These are phyloP conservation scores for Letharia columbiana DNA, from an alignment of 495 filamentous ascomycete genomes.

Conservation along the genomic window DNA sequence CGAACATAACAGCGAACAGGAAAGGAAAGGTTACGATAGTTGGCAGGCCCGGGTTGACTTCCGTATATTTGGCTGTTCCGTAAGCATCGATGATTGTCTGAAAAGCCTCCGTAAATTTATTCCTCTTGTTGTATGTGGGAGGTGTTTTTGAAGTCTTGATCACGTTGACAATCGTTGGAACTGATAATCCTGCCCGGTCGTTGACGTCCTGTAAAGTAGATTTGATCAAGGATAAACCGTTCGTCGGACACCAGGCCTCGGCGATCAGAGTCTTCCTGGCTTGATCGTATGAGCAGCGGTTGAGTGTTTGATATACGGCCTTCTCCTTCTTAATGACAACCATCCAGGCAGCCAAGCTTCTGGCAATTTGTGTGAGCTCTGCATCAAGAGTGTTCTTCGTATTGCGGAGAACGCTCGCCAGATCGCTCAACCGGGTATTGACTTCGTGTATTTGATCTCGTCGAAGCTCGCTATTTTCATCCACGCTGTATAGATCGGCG, in stretches of 20 bases:
- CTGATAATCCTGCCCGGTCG: constrained; percentile 84
- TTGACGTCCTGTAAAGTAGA: constrained; percentile 96
- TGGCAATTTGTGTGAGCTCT: constrained; percentile 85
- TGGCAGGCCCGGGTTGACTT: constrained; percentile 92
- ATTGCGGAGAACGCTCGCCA: constrained; percentile 83
- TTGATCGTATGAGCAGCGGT: constrained; percentile 92
- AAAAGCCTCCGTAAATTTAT: constrained; percentile 96
- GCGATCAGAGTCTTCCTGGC: constrained; percentile 93
- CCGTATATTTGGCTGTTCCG: constrained; percentile 90
- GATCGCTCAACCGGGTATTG: constrained; percentile 81
- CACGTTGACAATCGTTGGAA: constrained; percentile 95
- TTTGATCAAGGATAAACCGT: constrained; percentile 82
- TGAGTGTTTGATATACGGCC: constrained; percentile 92
- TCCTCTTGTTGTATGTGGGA: constrained; percentile 91
- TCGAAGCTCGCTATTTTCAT: constrained; percentile 90
- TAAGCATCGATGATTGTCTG: constrained; percentile 99
- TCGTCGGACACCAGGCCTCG: constrained; percentile 93
- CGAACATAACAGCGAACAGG: constrained; percentile 98
- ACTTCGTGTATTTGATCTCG: constrained; percentile 95
- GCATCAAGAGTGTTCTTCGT: constrained; percentile 94
- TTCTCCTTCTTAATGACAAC: constrained; percentile 97
- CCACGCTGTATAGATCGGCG: constrained; percentile 89
- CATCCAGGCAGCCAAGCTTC: constrained; percentile 89
- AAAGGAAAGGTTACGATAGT: constrained; percentile 97
- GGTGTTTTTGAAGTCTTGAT: constrained; percentile 94